A percentile compares a stretch with the other conserved stretches of the same genome.
phyloP scores from a whole-genome alignment of 257 asterid species.

The Solanum rostratum region DNA sequence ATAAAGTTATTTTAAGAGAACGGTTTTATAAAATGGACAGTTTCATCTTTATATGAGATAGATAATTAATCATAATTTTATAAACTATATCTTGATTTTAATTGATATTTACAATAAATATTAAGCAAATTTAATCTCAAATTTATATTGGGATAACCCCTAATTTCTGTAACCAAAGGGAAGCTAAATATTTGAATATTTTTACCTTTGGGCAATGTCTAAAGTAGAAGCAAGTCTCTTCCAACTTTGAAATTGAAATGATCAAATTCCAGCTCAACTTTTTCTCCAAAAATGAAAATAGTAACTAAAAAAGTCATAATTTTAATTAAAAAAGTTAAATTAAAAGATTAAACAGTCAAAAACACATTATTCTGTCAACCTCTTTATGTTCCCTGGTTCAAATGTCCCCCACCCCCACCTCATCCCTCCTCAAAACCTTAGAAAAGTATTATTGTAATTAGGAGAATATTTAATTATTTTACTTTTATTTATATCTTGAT shows the following conservation, averaged over 20 bases:
- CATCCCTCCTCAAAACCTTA: neutral
- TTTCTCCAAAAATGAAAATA: neutral
- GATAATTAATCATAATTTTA: neutral
- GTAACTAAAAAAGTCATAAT: neutral
- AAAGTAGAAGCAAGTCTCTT: neutral
- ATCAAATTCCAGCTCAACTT: neutral
- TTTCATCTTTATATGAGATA: neutral
- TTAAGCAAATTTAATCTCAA: neutral
- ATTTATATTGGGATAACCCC: neutral
- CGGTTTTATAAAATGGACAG: neutral
- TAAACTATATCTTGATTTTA: neutral
- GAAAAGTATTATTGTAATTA: too few species aligned
- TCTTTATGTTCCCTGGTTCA: neutral
- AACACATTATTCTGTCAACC: constrained; percentile 5
- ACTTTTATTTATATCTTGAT: too few species aligned
- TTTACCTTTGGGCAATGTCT: neutral
- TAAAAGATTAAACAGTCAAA: neutral
- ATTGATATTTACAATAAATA: neutral
- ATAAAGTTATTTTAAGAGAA: neutral
- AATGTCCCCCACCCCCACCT: neutral
- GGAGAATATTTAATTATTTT: too few species aligned
- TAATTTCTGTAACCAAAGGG: neutral
- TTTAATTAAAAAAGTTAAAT: neutral
- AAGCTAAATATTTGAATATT: neutral
- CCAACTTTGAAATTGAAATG: neutral